Evolutionary conservation across 768 basidiomycete genomes (phyloP), one percentile per base, ranked within the genome.

Genomic region (Harrya chromipes): DNA sequence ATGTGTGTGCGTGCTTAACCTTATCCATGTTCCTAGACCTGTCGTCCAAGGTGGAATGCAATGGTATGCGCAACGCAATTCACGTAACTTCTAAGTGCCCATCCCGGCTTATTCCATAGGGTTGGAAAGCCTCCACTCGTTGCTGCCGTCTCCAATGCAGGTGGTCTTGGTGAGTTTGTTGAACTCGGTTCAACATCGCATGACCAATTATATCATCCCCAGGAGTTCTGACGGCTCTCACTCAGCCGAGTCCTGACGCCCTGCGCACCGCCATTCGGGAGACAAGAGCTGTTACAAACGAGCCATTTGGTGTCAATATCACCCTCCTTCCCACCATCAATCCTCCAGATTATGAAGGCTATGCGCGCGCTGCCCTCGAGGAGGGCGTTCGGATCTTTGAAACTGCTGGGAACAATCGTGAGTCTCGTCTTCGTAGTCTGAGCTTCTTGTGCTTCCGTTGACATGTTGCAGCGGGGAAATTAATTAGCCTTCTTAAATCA

Each of bases 341-440:
- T 49, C 92, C 93, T 0, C 94, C 94, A 3, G 90, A 94, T 58
- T 95, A 97, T 62, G 83, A 79, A 45, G 90, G 86, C 12, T 93
- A 86, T 58, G 88, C 88, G 0, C 73, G 84, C 31, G 90, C 76
- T 8, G 86, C 92, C 9, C 81, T 93, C 40, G 90, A 89, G 53
- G 93, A 94, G 63, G 90, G 90, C 7, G 79, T 95, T n/a, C 75
- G 67, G 60, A 84, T 95, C 37, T 90, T 94, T 61, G 94, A 97
- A 74, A 97, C 94, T 0, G 94, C 94, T 2, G 94, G 93, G 6
- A 90, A 89, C 59, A 93, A 86, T 58, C 90, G 90, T 91, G 59
- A 56, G 87, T 61, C 14, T 26, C 21, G 4, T 44, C 9, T 7
- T 19, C 9, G 9, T 12, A 1, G n/a, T n/a, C n/a, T n/a, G n/a